phyloP scores from a whole-genome alignment of 225 moss, liverwort and hornwort genomes.

The Ulota crispa region DNA sequence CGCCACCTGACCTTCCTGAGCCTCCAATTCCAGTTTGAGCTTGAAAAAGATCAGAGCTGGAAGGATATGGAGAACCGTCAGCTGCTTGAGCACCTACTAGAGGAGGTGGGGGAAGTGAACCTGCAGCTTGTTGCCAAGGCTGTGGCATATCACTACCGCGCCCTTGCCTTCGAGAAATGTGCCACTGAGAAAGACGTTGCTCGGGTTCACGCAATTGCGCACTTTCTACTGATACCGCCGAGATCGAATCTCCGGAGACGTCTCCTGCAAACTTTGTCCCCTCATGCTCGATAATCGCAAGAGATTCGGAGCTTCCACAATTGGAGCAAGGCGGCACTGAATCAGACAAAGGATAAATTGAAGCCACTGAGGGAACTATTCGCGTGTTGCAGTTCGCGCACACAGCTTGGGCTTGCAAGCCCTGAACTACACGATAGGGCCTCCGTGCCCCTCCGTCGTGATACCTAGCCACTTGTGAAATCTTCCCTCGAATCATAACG shows the following conservation, averaged over 20 bases:
- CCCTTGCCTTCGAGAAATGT: slow-evolving; percentile 59
- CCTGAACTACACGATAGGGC: slow-evolving; percentile 30
- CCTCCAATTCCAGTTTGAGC: slow-evolving; percentile 71
- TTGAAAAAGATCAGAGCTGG: slow-evolving; percentile 59
- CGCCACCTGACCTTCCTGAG: slow-evolving; percentile 48
- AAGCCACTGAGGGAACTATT: slow-evolving; percentile 41
- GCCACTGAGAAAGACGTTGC: slow-evolving; percentile 63
- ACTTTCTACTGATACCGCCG: slow-evolving; percentile 44
- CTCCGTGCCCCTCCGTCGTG: slow-evolving; percentile 39
- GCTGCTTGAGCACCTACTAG: slow-evolving; percentile 52
- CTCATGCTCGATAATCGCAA: slow-evolving; percentile 24
- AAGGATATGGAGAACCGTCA: slow-evolving; percentile 64
- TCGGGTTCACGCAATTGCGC: slow-evolving; percentile 65
- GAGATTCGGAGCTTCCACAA: slow-evolving; percentile 41
- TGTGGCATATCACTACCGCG: slow-evolving; percentile 67
- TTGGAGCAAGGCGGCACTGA: slow-evolving; percentile 41
- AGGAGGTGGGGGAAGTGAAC: slow-evolving; percentile 54
- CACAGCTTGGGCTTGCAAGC: slow-evolving; percentile 38
- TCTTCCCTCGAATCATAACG: slow-evolving; percentile 34
- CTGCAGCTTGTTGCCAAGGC: slow-evolving; percentile 76
- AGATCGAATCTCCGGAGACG: slow-evolving; percentile 13
- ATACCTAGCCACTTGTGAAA: slow-evolving; percentile 34
- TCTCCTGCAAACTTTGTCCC: background rate
- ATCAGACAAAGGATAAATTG: slow-evolving; percentile 47
- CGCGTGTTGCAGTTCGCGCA: slow-evolving; percentile 40